phyloP scores from a whole-genome alignment of 2,329 filamentous ascomycete genomes.

The Drechslerella stenobrocha region DNA sequence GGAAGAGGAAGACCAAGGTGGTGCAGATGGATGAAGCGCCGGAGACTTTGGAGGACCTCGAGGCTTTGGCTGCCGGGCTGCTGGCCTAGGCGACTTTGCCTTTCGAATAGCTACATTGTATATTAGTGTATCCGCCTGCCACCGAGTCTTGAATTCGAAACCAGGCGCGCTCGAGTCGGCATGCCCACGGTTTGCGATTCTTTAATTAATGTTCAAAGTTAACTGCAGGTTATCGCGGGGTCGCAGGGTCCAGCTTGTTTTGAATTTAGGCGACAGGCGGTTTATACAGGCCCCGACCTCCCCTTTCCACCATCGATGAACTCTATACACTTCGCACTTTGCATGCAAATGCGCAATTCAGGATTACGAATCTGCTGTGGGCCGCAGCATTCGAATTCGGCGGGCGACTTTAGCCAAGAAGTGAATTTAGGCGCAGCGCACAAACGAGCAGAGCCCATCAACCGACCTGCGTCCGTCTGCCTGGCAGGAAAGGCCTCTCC shows the following conservation, averaged over 20 bases:
- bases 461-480: slow-evolving; percentile 5
- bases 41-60: slow-evolving; percentile 69
- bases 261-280: too few relatives aligned
- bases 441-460: slow-evolving; percentile 19
- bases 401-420: slow-evolving; percentile 12
- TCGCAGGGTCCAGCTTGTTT: too few relatives aligned
- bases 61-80: slow-evolving; percentile 74
- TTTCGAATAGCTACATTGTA: slow-evolving; percentile 1
- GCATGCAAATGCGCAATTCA: too few relatives aligned
- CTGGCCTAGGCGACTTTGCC: slow-evolving; percentile 57
- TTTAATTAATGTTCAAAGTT: background rate
- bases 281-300: too few relatives aligned
- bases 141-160: too few relatives aligned
- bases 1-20: slow-evolving; percentile 56
- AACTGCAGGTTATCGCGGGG: slow-evolving; percentile 8
- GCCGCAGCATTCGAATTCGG: background rate
- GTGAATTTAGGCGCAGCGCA: slow-evolving; percentile 23
- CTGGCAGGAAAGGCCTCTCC: slow-evolving; percentile 15
- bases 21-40: slow-evolving; percentile 63
- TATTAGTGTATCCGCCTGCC: too few relatives aligned
- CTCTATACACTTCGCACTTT: too few relatives aligned
- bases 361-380: too few relatives aligned
- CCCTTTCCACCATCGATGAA: too few relatives aligned
- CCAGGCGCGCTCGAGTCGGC: too few relatives aligned
- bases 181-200: too few relatives aligned